A percentile compares a stretch with the other conserved stretches of the same genome.
Conservation (phyloP, 148 eudicot species). For the Fagopyrum esculentum region DNA sequence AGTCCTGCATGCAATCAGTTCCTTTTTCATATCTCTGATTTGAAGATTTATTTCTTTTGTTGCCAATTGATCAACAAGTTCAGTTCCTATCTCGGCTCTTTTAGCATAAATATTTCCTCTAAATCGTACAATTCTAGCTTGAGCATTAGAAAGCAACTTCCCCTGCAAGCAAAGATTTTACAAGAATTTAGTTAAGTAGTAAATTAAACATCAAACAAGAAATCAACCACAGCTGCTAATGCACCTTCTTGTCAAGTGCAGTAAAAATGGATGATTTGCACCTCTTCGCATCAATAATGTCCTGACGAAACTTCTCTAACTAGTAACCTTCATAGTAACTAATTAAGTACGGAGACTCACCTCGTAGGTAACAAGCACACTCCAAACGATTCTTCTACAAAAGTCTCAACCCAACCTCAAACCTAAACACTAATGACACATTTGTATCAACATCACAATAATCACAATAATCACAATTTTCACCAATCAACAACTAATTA, state of each 20-base stretch:
- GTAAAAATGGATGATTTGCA: too few relatives aligned
- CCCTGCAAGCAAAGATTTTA: conserved; percentile 38
- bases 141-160: conserved; percentile 59
- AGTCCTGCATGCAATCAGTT: conserved; percentile 62
- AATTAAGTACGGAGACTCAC: too few relatives aligned
- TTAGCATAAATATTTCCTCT: conserved; percentile 57
- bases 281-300: too few relatives aligned
- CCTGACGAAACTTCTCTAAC: too few relatives aligned
- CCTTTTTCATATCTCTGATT: conserved; percentile 81
- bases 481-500: too few relatives aligned
- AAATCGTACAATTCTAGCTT: conserved; percentile 70
- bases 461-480: too few relatives aligned
- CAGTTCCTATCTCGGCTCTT: conserved; percentile 87
- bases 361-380: conserved; percentile 19
- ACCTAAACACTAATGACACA: too few relatives aligned
- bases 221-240: neutral
- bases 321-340: too few relatives aligned
- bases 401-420: too few relatives aligned
- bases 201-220: conserved; percentile 12
- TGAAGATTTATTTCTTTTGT: conserved; percentile 91
- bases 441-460: too few relatives aligned
- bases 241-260: too few relatives aligned
- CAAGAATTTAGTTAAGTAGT: neutral
- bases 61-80: conserved; percentile 84
- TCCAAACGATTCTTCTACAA: too few relatives aligned